Percentiles rank a stretch among this genome's conserved stretches.
phyloP scores from a whole-genome alignment of 2,329 filamentous ascomycete species.

The Paecilomyces niveus region DNA sequence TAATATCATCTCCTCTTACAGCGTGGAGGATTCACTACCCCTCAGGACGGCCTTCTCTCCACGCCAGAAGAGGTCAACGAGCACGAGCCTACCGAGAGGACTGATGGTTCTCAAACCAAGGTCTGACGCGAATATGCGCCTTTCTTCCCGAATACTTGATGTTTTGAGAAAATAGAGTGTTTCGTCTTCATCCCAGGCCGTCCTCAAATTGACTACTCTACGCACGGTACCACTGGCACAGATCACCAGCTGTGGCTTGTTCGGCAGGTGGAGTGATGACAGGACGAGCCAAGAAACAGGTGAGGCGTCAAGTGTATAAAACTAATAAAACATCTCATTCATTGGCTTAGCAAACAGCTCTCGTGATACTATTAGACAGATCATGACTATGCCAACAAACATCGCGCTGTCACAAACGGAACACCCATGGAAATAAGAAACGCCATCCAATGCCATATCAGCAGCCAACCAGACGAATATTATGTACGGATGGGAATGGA shows the following conservation, averaged over 20 bases:
- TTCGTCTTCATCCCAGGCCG: neutral
- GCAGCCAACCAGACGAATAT: constrained; percentile 1
- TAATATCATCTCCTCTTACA: neutral
- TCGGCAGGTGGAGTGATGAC: neutral
- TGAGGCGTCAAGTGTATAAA: neutral
- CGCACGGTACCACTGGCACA: neutral
- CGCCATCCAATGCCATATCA: constrained; percentile 9
- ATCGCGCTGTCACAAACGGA: neutral
- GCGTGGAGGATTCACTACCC: neutral
- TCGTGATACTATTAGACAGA: neutral
- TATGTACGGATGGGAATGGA: constrained; percentile 1
- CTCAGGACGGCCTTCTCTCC: neutral
- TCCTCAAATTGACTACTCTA: neutral
- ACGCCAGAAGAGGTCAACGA: neutral
- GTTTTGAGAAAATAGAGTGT: neutral
- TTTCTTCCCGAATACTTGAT: neutral
- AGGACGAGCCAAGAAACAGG: neutral
- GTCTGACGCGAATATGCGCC: neutral
- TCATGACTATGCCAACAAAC: constrained; percentile 1
- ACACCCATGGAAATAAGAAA: constrained; percentile 5
- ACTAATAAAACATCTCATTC: neutral
- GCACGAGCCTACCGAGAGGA: neutral
- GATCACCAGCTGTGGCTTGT: neutral
- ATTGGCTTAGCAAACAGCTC: neutral
- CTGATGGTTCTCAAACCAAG: neutral